A percentile compares a stretch with the other conserved stretches of the same genome.
These are phyloP conservation scores for Cylindrotheca closterium DNA, from an alignment of 108 stramenopile species.

Conservation along the genomic window DNA sequence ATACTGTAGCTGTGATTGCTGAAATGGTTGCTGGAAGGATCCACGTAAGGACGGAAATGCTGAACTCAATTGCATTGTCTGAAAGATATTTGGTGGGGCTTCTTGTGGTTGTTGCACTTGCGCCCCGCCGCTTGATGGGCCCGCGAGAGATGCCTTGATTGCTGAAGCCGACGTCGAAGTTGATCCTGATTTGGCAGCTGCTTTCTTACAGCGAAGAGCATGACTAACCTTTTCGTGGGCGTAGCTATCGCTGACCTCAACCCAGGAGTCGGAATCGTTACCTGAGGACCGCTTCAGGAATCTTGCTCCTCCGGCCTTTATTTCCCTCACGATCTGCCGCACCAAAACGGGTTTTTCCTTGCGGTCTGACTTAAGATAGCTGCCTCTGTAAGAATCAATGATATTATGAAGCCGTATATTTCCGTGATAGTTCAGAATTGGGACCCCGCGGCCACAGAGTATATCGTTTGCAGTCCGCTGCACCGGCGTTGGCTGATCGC, in stretches of 20 bases:
- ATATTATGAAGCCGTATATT: slow-evolving; percentile 9
- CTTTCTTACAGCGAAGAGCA: background rate
- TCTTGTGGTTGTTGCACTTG: too few species aligned
- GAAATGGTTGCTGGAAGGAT: too few species aligned
- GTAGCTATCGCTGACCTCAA: background rate
- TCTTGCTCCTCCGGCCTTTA: slow-evolving; percentile 7
- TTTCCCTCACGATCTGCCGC: background rate
- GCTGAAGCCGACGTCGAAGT: background rate
- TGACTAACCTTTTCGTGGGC: slow-evolving; percentile 5
- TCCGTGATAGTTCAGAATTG: slow-evolving; percentile 2
- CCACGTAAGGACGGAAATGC: too few species aligned
- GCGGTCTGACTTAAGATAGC: background rate
- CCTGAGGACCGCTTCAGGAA: background rate
- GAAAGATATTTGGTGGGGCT: too few species aligned
- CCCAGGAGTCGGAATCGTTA: background rate
- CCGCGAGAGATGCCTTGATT: too few species aligned
- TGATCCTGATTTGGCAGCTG: background rate
- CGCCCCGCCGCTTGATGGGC: too few species aligned
- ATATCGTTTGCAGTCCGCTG: slow-evolving; percentile 2
- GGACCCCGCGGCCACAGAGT: slow-evolving; percentile 4
- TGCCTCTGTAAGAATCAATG: background rate
- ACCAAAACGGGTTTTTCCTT: background rate
- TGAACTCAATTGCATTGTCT: too few species aligned
- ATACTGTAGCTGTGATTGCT: too few species aligned
- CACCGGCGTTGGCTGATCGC: background rate